Conservation (phyloP, 2,329 filamentous ascomycete genomes). For the Pyricularia grisea region DNA sequence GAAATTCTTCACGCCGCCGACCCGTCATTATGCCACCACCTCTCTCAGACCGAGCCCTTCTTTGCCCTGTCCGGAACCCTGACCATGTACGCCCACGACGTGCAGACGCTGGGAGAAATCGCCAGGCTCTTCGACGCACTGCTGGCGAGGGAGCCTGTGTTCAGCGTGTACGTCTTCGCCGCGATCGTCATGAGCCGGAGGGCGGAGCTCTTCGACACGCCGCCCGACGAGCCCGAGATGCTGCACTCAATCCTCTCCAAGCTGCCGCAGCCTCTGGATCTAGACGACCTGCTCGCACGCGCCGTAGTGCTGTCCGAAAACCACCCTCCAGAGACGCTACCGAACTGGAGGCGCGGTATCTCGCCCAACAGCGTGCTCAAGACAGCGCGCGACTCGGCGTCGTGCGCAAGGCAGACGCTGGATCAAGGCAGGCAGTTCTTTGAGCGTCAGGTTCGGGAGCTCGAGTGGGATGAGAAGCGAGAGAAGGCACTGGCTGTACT, state of each 20-base stretch:
- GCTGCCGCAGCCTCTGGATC: slow-evolving; percentile 68
- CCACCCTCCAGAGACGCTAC: slow-evolving; percentile 65
- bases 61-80: slow-evolving; percentile 90
- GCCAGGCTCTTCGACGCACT: slow-evolving; percentile 87
- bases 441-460: slow-evolving; percentile 58
- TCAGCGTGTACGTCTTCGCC: slow-evolving; percentile 85
- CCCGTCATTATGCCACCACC: slow-evolving; percentile 59
- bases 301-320: slow-evolving; percentile 53
- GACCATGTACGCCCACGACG: slow-evolving; percentile 94
- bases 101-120: slow-evolving; percentile 82
- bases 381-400: slow-evolving; percentile 51
- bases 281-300: slow-evolving; percentile 65
- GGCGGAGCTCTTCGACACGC: slow-evolving; percentile 77
- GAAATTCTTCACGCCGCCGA: slow-evolving; percentile 69
- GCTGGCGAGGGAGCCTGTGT: slow-evolving; percentile 76
- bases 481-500: slow-evolving; percentile 30
- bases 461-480: slow-evolving; percentile 55
- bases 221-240: slow-evolving; percentile 80
- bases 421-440: slow-evolving; percentile 61
- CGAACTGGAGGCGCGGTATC: slow-evolving; percentile 57
- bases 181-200: slow-evolving; percentile 75
- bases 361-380: slow-evolving; percentile 75
- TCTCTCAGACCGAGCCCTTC: slow-evolving; percentile 74
- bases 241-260: slow-evolving; percentile 82
- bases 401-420: slow-evolving; percentile 45